These are phyloP conservation scores for Tephrocybe sp. DNA, from an alignment of 768 basidiomycete genomes.

Conservation along the genomic window DNA sequence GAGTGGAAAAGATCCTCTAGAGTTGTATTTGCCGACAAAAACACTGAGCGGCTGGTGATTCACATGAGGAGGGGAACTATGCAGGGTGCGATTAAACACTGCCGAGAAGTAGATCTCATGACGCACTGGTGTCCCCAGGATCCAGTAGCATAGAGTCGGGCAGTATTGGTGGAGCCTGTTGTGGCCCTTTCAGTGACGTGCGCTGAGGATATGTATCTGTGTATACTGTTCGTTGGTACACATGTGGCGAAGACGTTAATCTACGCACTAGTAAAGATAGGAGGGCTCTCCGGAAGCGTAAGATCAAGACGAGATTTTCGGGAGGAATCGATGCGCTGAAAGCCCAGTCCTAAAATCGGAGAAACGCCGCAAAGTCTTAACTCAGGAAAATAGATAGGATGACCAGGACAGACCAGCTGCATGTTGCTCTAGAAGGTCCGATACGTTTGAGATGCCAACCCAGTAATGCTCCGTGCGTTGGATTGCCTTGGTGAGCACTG, in stretches of 20 bases:
- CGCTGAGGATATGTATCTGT: constrained; percentile 4
- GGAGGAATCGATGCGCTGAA: constrained; percentile 11
- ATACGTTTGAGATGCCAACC: constrained; percentile 14
- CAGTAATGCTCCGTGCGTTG: constrained; percentile 19
- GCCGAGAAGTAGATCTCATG: neutral
- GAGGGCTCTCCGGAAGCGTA: constrained; percentile 1
- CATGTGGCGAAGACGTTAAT: too few relatives aligned
- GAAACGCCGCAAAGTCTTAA: too few relatives aligned
- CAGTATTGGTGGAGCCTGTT: constrained; percentile 3
- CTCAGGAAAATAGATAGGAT: neutral
- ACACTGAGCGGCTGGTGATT: neutral
- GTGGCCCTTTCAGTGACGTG: neutral
- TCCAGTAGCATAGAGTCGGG: constrained; percentile 7
- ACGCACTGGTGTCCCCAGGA: constrained; percentile 10
- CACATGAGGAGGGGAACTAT: constrained; percentile 7
- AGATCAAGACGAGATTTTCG: constrained; percentile 9
- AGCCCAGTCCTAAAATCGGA: constrained; percentile 11
- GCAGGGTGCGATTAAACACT: neutral
- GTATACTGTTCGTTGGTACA: too few relatives aligned
- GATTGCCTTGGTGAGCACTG: constrained; percentile 14
- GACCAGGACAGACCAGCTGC: constrained; percentile 9
- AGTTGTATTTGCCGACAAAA: neutral
- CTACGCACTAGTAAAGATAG: constrained; percentile 12
- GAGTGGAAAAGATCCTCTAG: neutral
- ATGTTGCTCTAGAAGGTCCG: constrained; percentile 12